Evolutionary conservation across 2,329 filamentous ascomycete genomes (phyloP).

Genomic region (Fusarium sp.): DNA sequence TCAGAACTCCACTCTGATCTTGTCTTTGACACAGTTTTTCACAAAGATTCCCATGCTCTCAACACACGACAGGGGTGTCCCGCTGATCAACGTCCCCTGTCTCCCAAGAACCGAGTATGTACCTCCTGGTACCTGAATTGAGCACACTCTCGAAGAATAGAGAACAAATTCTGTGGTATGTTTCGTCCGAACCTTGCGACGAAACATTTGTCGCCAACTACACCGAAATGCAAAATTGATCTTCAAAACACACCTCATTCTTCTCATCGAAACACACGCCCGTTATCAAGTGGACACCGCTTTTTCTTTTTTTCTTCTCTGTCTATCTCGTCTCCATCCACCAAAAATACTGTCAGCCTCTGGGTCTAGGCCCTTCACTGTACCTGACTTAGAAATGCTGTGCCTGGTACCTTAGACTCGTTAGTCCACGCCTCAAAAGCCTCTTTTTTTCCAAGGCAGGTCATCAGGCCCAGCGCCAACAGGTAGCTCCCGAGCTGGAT

Average conservation of each 20-base stretch:
- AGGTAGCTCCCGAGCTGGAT: conserved; percentile 31
- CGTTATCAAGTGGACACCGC: conserved; percentile 15
- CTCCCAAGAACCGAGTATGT: conserved; percentile 19
- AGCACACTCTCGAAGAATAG: not conserved
- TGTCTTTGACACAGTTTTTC: conserved; percentile 30
- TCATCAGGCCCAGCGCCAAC: conserved; percentile 30
- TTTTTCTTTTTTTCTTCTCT: not conserved
- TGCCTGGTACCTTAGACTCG: conserved; percentile 36
- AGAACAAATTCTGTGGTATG: not conserved
- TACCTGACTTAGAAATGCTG: conserved; percentile 20
- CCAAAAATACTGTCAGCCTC: conserved; percentile 12
- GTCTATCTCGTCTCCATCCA: not conserved
- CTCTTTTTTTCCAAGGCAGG: conserved; percentile 19
- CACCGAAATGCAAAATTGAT: not conserved
- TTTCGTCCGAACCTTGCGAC: conserved; percentile 18
- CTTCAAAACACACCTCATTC: not conserved
- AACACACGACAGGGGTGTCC: conserved; percentile 34
- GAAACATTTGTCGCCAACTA: conserved; percentile 14
- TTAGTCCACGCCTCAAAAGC: conserved; percentile 26
- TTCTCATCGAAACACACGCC: conserved; percentile 3
- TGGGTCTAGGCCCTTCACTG: conserved; percentile 20
- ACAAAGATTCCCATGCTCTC: conserved; percentile 32
- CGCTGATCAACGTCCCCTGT: conserved; percentile 40
- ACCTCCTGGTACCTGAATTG: conserved; percentile 32
- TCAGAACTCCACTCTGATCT: conserved; percentile 37